Evolutionary conservation across 2,329 filamentous ascomycete species (phyloP).

Genomic region (Diaporthe sp.): DNA sequence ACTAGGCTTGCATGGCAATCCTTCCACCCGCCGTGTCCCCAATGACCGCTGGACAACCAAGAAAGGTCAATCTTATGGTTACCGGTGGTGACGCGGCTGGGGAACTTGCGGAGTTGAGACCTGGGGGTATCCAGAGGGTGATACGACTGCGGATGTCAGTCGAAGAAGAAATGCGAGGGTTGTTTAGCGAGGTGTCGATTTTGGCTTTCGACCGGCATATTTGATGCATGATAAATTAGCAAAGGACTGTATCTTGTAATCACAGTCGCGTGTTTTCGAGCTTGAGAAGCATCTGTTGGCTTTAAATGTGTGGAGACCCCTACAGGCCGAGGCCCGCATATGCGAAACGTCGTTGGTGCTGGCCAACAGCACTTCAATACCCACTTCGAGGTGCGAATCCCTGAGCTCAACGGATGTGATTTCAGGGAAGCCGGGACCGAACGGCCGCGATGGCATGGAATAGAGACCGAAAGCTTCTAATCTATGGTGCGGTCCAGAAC

Average conservation of each 20-base stretch:
- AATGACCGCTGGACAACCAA: neutral
- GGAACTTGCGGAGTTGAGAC: neutral
- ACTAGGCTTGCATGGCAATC: neutral
- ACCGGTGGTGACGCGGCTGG: neutral
- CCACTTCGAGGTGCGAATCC: neutral
- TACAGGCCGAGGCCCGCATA: neutral
- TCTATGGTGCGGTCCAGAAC: neutral
- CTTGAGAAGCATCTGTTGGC: neutral
- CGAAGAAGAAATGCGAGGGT: neutral
- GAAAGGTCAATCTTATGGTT: neutral
- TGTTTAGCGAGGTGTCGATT: neutral
- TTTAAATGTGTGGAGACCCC: conserved; percentile 1
- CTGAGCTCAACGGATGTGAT: neutral
- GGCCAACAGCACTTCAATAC: neutral
- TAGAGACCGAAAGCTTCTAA: neutral
- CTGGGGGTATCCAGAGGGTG: neutral
- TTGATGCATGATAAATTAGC: too few relatives aligned
- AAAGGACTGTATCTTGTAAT: too few relatives aligned
- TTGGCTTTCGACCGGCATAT: too few relatives aligned
- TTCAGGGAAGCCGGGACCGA: too few relatives aligned
- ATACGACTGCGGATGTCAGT: neutral
- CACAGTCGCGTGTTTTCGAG: neutral
- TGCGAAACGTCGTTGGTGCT: neutral
- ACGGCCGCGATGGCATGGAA: too few relatives aligned
- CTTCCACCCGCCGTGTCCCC: neutral